Evolutionary conservation across 2,329 filamentous ascomycete genomes (phyloP).

Genomic region (Didymella lethalis): DNA sequence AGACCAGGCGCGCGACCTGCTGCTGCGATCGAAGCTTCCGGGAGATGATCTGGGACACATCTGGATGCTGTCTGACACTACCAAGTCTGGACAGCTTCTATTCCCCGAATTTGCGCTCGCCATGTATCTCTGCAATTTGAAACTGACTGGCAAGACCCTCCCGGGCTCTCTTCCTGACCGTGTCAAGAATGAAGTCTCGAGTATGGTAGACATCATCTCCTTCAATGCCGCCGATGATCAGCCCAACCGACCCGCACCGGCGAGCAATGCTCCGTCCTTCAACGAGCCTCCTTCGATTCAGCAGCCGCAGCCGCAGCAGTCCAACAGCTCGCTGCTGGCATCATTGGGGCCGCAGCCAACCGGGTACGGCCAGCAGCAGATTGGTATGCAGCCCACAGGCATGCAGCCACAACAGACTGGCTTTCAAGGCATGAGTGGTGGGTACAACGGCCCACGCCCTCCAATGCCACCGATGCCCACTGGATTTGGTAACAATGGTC

Average conservation of each 20-base stretch:
- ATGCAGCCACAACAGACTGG: constrained; percentile 60
- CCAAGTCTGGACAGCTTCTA: constrained; percentile 91
- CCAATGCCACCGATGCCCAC: constrained; percentile 84
- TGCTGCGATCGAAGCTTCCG: constrained; percentile 86
- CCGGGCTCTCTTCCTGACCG: constrained; percentile 79
- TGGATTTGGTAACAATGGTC: constrained; percentile 52
- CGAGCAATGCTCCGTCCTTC: constrained; percentile 75
- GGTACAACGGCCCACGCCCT: constrained; percentile 80
- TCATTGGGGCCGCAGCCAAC: constrained; percentile 63
- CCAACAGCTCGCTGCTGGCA: constrained; percentile 68
- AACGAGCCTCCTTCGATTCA: constrained; percentile 63
- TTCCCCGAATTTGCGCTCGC: constrained; percentile 97
- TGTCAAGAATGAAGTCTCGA: constrained; percentile 95
- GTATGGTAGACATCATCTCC: constrained; percentile 99
- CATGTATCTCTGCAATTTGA: constrained; percentile 98
- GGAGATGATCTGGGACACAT: constrained; percentile 91
- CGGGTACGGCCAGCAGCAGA: constrained; percentile 69
- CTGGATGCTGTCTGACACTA: constrained; percentile 95
- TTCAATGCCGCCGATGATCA: constrained; percentile 85
- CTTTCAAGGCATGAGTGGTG: constrained; percentile 75
- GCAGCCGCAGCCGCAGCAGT: constrained; percentile 68
- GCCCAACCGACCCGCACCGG: constrained; percentile 57
- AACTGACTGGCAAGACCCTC: constrained; percentile 83
- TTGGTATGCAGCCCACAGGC: constrained; percentile 40
- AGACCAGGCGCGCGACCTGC: constrained; percentile 88